Evolutionary conservation across 306 rosid genomes (phyloP).

Genomic region (Rosa multiflora): DNA sequence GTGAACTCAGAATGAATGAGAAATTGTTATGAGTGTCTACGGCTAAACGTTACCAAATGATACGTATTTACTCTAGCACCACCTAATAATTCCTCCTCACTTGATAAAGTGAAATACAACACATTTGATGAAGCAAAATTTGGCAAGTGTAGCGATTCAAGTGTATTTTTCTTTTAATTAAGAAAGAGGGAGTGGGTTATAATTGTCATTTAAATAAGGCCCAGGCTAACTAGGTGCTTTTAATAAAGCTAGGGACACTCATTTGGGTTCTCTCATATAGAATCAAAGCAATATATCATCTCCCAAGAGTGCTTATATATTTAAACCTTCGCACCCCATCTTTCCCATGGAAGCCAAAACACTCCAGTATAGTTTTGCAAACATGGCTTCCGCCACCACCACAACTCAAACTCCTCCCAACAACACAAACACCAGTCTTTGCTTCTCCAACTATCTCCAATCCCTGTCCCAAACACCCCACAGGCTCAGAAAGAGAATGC

Average conservation of each 20-base stretch:
- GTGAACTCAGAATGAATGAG: neutral
- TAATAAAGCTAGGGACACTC: conserved; percentile 40
- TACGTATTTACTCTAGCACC: neutral
- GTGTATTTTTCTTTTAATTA: neutral
- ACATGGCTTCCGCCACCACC: conserved; percentile 30
- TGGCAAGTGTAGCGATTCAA: neutral
- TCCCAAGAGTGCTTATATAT: conserved; percentile 40
- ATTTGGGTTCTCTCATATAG: conserved; percentile 32
- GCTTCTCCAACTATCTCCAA: conserved; percentile 53
- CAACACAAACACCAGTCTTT: conserved; percentile 31
- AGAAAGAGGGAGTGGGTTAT: conserved; percentile 2
- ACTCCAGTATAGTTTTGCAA: conserved; percentile 18
- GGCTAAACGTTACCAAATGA: neutral
- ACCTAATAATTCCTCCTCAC: too few relatives aligned
- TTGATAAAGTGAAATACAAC: too few relatives aligned
- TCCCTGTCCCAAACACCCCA: conserved; percentile 84
- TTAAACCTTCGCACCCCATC: conserved; percentile 47
- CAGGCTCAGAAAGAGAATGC: conserved; percentile 75
- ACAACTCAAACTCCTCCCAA: conserved; percentile 26
- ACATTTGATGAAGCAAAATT: too few relatives aligned
- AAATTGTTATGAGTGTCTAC: neutral
- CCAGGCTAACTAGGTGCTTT: conserved; percentile 31
- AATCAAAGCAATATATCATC: conserved; percentile 39
- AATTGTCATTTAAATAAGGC: conserved; percentile 15
- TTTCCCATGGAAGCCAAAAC: conserved; percentile 37